Evolutionary conservation across 768 basidiomycete genomes (phyloP), one percentile per base, ranked within the genome.

Genomic region (Agrocybe praecox): DNA sequence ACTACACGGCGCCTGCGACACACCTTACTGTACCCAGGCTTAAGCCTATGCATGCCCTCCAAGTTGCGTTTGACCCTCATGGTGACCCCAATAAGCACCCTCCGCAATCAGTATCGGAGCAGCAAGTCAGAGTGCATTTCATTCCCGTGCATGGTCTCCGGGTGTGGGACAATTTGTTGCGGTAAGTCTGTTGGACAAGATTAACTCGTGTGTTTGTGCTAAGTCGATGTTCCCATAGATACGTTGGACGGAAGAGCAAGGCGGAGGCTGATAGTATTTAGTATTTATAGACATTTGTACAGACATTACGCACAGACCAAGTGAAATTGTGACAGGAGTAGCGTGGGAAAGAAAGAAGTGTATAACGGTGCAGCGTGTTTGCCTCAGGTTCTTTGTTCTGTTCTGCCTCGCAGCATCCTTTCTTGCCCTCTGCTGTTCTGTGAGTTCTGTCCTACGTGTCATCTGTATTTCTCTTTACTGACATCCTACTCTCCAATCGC

Each of bases 81-180:
- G 80, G 84, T 60, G 74, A 80, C 56, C 78, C 80, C 7, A 74
- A 64, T 47, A 76, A 72, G 49, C 69, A 78, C 3, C 83, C 84
- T 2, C 69, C 71, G 55, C 84, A 85, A 63, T 85, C 84, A 3
- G 83, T 75, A 9, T 82, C 84, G 12, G 85, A 86, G 65, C 74
- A 83, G 62, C 84, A 85, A 63, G 74, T 76, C 12, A 48, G 56
- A 24, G 64, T 67, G 19, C 72, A 71, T 53, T 62, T 80, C 15
- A 57, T 78, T 11, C 78, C 80, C 15, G 62, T 86, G 34, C 83
- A 87, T 62, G 84, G 84, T 6, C 67, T 86, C 53, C 70, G 72
- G 18, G 78, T 86, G 55, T 86, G 85, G 84, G 79, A 83, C 63
- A 73, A 72, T 6, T 63, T 86, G 21, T 61, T 85, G 51, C 73